A percentile compares a stretch with the other conserved stretches of the same genome.
These are phyloP conservation scores for Kodamaea alishanica DNA, from an alignment of 1,139 yeast genomes.

Conservation along the genomic window DNA sequence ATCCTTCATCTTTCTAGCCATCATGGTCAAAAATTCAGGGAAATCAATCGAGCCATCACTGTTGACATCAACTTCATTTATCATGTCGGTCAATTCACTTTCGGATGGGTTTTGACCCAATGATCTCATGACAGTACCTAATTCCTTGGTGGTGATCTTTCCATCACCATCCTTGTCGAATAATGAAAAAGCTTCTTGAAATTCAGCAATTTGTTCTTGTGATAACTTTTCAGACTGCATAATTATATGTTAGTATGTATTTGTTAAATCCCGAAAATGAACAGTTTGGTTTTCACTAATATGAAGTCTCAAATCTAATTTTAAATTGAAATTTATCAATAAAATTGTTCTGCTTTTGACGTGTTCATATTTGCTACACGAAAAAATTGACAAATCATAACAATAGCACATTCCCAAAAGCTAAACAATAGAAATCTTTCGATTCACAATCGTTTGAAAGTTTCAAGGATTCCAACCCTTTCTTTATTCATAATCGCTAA, in stretches of 20 bases:
- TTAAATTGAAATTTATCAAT: neutral
- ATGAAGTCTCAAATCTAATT: neutral
- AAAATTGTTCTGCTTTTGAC: neutral
- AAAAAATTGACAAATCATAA: neutral
- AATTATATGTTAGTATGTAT: constrained; percentile 8
- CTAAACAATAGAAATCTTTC: neutral
- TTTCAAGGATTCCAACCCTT: too few relatives aligned
- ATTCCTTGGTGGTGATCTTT: constrained; percentile 87
- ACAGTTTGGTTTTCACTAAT: neutral
- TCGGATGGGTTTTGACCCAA: constrained; percentile 96
- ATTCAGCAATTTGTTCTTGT: constrained; percentile 94
- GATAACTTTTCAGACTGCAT: constrained; percentile 78
- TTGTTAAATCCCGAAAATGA: constrained; percentile 1
- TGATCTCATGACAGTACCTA: constrained; percentile 98
- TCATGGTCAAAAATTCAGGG: constrained; percentile 77
- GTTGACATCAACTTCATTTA: constrained; percentile 93
- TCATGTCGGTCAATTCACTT: constrained; percentile 91
- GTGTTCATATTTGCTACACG: constrained; percentile 3
- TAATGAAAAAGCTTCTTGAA: constrained; percentile 94
- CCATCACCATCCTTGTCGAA: constrained; percentile 98
- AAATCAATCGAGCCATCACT: constrained; percentile 94
- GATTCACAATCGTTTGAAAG: neutral
- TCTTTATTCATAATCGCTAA: too few relatives aligned
- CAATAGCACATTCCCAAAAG: too few relatives aligned
- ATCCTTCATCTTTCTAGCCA: constrained; percentile 95